Evolutionary conservation across 805 yeast genomes (phyloP).

Genomic region (Babjeviella inositovora): DNA sequence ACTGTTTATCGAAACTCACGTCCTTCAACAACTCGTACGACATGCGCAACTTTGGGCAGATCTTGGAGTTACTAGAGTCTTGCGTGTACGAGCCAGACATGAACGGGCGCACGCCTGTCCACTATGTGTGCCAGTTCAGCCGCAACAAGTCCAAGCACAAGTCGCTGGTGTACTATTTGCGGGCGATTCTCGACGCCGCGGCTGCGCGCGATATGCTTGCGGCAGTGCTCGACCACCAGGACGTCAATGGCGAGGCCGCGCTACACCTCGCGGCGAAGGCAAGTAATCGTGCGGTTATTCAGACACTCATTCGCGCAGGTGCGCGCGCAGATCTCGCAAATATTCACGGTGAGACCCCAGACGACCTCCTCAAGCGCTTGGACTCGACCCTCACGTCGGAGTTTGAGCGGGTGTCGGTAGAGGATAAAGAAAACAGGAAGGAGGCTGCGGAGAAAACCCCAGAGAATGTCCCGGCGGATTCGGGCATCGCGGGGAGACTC

Average conservation of each 20-base stretch:
- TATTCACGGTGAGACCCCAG: slow-evolving; percentile 23
- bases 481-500: no score
- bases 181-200: no score
- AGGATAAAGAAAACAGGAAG: slow-evolving; percentile 6
- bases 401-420: slow-evolving; percentile 6
- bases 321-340: slow-evolving; percentile 35
- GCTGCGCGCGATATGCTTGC: no score
- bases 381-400: slow-evolving; percentile 2
- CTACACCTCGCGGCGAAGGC: slow-evolving; percentile 59
- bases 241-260: slow-evolving; percentile 73
- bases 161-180: no score
- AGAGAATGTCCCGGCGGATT: slow-evolving; percentile 1
- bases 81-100: slow-evolving; percentile 69
- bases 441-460: slow-evolving; percentile 2
- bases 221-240: slow-evolving; percentile 65
- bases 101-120: slow-evolving; percentile 64
- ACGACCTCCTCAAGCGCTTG: slow-evolving; percentile 7
- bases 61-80: slow-evolving; percentile 61
- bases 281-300: slow-evolving; percentile 29
- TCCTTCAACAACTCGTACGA: slow-evolving; percentile 80
- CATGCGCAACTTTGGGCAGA: slow-evolving; percentile 61
- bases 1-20: slow-evolving; percentile 74
- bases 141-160: slow-evolving; percentile 47
- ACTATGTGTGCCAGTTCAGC: slow-evolving; percentile 74
- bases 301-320: slow-evolving; percentile 26